Base-by-base conservation (phyloP, 2,329 filamentous ascomycete species). In the Aspergillus neoniger region DNA sequence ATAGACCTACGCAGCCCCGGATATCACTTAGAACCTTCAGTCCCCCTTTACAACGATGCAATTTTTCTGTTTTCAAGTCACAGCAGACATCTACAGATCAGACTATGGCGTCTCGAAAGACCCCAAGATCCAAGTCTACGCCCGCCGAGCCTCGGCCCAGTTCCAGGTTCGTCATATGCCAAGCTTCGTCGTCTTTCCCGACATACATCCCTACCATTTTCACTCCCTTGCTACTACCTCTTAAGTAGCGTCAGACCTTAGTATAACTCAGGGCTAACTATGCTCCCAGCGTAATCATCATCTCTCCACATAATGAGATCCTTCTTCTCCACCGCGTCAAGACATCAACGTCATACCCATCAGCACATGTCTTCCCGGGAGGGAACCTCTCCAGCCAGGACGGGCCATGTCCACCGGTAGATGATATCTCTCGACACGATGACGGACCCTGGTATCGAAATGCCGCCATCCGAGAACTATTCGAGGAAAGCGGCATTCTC, bases 281-380 rank as follows among this genome's bases (percentile, higher is more conserved):
- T 53, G 17, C 47, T 17, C 6, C 63, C 60, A 96, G 91, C 67
- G 87, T 98, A 50, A 81, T 98, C 36, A 83, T 98, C 14, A 81
- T 99, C 51, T 97, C 95, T 0, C 90, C 92, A 0, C 82, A 84
- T 54, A 97, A 98, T 74, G 88, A 96, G 74, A 86, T 98, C 50
- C 84, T 99, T 0, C 86, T 98, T 17, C 86, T 98, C 8, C 92
- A 92, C 74, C 88, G 95, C 63, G 91, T 96, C 2, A 84, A 88
- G 65, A 92, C 89, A 1, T 95, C 91, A 0, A 87, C 86, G 1
- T 90, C 92, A 2, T 98, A 97, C 71, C 86, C 94, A 4, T 94
- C 91, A 0, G 95, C 94, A 0, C 92, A 98, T 72, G 95, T 99
- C 62, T 99, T 99, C 67, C 94, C 95, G 0, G 95, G 95, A 36